Conservation (phyloP, 23 red algal species). For the Gracilaria vermiculophylla region DNA sequence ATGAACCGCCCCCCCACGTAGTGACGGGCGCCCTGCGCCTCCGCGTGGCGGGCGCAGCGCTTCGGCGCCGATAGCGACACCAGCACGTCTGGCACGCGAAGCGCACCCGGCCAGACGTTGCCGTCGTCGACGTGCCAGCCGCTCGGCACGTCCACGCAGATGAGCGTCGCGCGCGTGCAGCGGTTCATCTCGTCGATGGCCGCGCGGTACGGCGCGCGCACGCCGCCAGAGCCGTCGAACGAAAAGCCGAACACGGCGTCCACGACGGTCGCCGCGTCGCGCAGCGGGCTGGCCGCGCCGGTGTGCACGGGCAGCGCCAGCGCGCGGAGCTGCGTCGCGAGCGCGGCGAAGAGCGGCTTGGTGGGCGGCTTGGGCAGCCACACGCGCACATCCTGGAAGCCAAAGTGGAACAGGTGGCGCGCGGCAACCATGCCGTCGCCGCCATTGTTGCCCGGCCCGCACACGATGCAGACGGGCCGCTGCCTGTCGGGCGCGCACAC, state of each 20-base stretch:
- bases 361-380: conserved; percentile 55
- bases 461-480: conserved; percentile 19
- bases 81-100: conserved; percentile 51
- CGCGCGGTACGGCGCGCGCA: conserved; percentile 55
- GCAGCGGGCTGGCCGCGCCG: conserved; percentile 22
- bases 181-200: conserved; percentile 54
- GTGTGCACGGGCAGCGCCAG: conserved; percentile 31
- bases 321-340: conserved; percentile 68
- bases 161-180: background rate
- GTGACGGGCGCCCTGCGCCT: conserved; percentile 24
- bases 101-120: background rate
- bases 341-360: conserved; percentile 28
- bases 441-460: conserved; percentile 98
- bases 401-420: conserved; percentile 83
- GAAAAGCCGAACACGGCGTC: conserved; percentile 98
- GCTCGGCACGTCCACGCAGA: conserved; percentile 91
- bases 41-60: conserved; percentile 7
- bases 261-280: conserved; percentile 61
- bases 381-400: conserved; percentile 54
- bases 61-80: conserved; percentile 91
- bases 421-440: conserved; percentile 99
- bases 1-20: conserved; percentile 96
- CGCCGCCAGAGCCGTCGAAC: conserved; percentile 61
- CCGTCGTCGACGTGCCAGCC: conserved; percentile 92
- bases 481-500: background rate